Conservation (phyloP, 305 asterid genomes). For the Fraxinus xanthoxyloides region DNA sequence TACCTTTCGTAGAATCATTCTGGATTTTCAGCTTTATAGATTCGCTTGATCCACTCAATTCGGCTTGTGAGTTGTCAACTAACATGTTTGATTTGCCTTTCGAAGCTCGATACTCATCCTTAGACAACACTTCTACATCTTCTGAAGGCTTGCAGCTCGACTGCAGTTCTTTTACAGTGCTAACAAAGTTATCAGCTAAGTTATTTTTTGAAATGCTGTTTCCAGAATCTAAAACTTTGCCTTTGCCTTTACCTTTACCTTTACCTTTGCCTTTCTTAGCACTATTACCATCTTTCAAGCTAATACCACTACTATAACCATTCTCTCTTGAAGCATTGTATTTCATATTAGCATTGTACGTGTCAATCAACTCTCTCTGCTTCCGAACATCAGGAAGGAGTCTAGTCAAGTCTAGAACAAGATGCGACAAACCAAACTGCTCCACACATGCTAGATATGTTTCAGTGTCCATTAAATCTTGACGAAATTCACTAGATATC, state of each 20-base stretch:
- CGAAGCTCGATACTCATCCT: slow-evolving; percentile 74
- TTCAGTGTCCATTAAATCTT: slow-evolving; percentile 65
- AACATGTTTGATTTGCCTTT: slow-evolving; percentile 50
- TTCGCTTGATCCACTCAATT: slow-evolving; percentile 32
- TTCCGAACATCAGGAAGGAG: slow-evolving; percentile 74
- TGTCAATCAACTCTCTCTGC: slow-evolving; percentile 76
- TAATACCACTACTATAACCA: slow-evolving; percentile 29
- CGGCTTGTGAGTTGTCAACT: slow-evolving; percentile 31
- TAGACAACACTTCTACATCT: slow-evolving; percentile 67
- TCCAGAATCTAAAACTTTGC: slow-evolving; percentile 43
- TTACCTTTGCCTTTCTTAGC: slow-evolving; percentile 62
- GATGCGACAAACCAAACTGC: slow-evolving; percentile 94
- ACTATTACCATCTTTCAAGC: slow-evolving; percentile 33
- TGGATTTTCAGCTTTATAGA: slow-evolving; percentile 33
- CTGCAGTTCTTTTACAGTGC: slow-evolving; percentile 62
- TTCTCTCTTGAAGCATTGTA: slow-evolving; percentile 33
- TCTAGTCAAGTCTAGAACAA: slow-evolving; percentile 77
- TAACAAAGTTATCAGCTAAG: slow-evolving; percentile 52
- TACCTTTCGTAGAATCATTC: slow-evolving; percentile 18
- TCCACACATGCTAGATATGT: slow-evolving; percentile 66
- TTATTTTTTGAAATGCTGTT: slow-evolving; percentile 37
- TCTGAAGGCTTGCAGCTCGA: slow-evolving; percentile 48
- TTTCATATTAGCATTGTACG: slow-evolving; percentile 50
- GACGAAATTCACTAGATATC: slow-evolving; percentile 77
- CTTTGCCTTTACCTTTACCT: slow-evolving; percentile 65